Evolutionary conservation across 495 filamentous ascomycete genomes (phyloP).

Genomic region (Platismatia glauca): DNA sequence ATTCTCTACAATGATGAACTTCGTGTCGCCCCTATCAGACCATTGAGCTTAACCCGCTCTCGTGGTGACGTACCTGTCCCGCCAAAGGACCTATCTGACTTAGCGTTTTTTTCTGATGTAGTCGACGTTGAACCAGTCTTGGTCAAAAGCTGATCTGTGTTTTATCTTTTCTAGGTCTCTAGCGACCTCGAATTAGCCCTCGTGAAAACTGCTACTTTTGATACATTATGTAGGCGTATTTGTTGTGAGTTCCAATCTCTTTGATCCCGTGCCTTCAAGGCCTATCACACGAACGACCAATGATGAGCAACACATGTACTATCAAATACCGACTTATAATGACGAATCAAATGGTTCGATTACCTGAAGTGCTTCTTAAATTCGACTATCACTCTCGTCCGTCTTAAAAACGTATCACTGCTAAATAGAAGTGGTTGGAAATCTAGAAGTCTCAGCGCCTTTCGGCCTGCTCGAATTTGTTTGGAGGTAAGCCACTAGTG

Average conservation of each 20-base stretch:
- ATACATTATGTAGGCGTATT: background rate
- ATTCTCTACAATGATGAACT: slow-evolving; percentile 57
- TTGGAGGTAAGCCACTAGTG: background rate
- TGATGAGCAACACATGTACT: slow-evolving; percentile 55
- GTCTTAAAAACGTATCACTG: background rate
- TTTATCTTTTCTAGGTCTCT: background rate
- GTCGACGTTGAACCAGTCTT: background rate
- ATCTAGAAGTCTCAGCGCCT: background rate
- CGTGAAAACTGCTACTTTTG: background rate
- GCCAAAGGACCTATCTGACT: slow-evolving; percentile 87
- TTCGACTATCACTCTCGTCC: background rate
- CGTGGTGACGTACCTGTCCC: slow-evolving; percentile 84
- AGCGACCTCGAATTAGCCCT: background rate
- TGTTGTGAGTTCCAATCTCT: slow-evolving; percentile 2
- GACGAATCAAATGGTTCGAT: slow-evolving; percentile 47
- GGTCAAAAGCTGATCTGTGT: background rate
- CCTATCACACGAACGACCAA: slow-evolving; percentile 23
- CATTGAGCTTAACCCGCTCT: slow-evolving; percentile 37
- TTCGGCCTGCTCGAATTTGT: background rate
- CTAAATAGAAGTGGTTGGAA: background rate
- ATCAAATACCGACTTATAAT: slow-evolving; percentile 55
- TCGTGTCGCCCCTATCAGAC: slow-evolving; percentile 94
- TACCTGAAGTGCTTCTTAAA: slow-evolving; percentile 30
- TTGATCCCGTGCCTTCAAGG: background rate
- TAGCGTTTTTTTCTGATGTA: background rate